Percentiles rank a stretch among this genome's conserved stretches.
Evolutionary conservation across 192 early-diverging fungal species (phyloP).

Genomic region (Coemansia sp.): DNA sequence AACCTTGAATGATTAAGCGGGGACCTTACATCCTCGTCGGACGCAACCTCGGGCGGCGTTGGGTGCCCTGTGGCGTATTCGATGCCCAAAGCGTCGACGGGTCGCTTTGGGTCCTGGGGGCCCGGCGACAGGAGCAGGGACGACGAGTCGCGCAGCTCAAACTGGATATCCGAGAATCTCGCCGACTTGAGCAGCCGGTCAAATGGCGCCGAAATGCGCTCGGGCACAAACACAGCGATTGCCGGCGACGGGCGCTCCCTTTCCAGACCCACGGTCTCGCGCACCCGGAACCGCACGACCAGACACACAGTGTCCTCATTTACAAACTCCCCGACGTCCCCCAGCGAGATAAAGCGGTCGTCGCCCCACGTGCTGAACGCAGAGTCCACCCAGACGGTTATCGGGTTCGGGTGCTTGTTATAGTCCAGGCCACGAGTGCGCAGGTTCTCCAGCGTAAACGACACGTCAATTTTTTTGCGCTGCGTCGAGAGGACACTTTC

Average conservation of each 20-base stretch:
- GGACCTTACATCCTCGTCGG: neutral
- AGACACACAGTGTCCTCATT: conserved; percentile 41
- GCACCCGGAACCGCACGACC: conserved; percentile 46
- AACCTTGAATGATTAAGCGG: too few species aligned
- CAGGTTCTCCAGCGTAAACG: conserved; percentile 45
- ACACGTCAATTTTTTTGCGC: conserved; percentile 42
- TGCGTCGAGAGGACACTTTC: conserved; percentile 15
- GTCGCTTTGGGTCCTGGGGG: neutral
- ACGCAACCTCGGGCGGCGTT: neutral
- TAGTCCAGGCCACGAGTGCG: conserved; percentile 36
- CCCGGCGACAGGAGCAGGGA: conserved; percentile 41
- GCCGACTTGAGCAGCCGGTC: conserved; percentile 47
- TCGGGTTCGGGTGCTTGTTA: conserved; percentile 48
- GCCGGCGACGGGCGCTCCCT: conserved; percentile 38
- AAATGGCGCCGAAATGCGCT: conserved; percentile 46
- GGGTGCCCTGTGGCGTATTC: conserved; percentile 6
- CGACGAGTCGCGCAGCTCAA: conserved; percentile 43
- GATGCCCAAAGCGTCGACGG: neutral
- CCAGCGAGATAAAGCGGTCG: conserved; percentile 38
- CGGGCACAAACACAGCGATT: conserved; percentile 44
- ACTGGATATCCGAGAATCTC: conserved; percentile 50
- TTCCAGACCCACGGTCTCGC: conserved; percentile 35
- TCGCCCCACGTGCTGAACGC: conserved; percentile 49
- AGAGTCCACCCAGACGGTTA: conserved; percentile 50
- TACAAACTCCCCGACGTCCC: conserved; percentile 34